Percentiles rank a stretch among this genome's conserved stretches.
phyloP scores from a whole-genome alignment of 2,329 filamentous ascomycete species.

The Aspergillus puulaauensis region DNA sequence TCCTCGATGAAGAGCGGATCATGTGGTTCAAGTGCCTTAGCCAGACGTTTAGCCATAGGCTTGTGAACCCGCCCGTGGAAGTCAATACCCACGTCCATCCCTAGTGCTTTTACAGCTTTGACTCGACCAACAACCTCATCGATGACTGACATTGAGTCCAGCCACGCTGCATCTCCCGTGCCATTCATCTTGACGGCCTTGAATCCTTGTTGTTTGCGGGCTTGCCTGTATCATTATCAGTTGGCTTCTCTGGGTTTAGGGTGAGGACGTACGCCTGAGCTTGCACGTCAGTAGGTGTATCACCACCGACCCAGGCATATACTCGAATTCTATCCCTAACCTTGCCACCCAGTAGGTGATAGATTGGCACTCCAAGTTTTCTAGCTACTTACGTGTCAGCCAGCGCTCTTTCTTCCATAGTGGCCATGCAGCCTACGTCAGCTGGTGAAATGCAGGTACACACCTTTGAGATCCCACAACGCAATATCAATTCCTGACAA shows the following conservation, averaged over 20 bases:
- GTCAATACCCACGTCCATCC: slow-evolving; percentile 72
- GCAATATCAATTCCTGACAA: slow-evolving; percentile 77
- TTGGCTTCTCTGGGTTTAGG: too few relatives aligned
- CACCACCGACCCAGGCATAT: slow-evolving; percentile 77
- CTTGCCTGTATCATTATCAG: slow-evolving; percentile 14
- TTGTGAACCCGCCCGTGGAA: slow-evolving; percentile 77
- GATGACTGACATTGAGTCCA: slow-evolving; percentile 68
- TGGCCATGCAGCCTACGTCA: too few relatives aligned
- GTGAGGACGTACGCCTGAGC: slow-evolving; percentile 22
- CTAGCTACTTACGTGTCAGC: slow-evolving; percentile 20
- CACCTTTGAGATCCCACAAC: slow-evolving; percentile 73
- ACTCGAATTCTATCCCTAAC: slow-evolving; percentile 68
- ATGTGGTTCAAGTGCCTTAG: slow-evolving; percentile 64
- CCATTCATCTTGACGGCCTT: slow-evolving; percentile 70
- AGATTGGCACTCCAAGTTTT: slow-evolving; percentile 65
- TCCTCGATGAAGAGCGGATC: slow-evolving; percentile 73
- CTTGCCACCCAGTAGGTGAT: slow-evolving; percentile 73
- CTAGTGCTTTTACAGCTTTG: slow-evolving; percentile 66
- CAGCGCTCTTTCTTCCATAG: too few relatives aligned
- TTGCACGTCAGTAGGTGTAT: slow-evolving; percentile 67
- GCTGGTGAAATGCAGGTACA: too few relatives aligned
- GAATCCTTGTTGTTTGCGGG: slow-evolving; percentile 53
- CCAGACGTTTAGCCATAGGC: slow-evolving; percentile 76
- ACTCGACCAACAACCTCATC: slow-evolving; percentile 66
- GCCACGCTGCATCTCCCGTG: slow-evolving; percentile 67